Conservation (phyloP, 805 yeast genomes). For the Yamadazyma sp. region DNA sequence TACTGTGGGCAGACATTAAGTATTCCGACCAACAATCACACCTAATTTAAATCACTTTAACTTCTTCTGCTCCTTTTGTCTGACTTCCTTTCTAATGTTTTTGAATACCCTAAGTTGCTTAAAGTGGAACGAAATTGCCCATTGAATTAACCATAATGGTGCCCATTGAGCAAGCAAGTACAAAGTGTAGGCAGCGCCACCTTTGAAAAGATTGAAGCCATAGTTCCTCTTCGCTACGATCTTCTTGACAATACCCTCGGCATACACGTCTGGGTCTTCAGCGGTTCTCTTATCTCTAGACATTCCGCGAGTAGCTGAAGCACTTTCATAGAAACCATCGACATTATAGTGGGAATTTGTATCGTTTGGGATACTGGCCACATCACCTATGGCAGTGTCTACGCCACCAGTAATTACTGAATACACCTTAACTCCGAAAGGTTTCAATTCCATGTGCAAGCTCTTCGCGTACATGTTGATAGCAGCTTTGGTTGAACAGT, state of each 20-base stretch:
- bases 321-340: constrained; percentile 20
- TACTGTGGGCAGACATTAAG: too few species aligned
- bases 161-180: constrained; percentile 19
- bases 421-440: constrained; percentile 21
- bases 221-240: constrained; percentile 19
- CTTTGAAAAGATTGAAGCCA: constrained; percentile 31
- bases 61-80: background rate
- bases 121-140: constrained; percentile 22
- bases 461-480: constrained; percentile 19
- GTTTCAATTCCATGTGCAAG: constrained; percentile 18
- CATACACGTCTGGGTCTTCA: constrained; percentile 25
- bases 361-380: background rate
- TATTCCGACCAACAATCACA: too few species aligned
- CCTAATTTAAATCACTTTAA: background rate
- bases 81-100: constrained; percentile 16
- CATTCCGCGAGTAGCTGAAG: constrained; percentile 21
- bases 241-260: constrained; percentile 23
- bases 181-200: constrained; percentile 22
- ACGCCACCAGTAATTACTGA: constrained; percentile 22
- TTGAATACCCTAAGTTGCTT: constrained; percentile 25
- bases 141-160: constrained; percentile 28
- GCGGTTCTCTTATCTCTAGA: constrained; percentile 18
- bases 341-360: constrained; percentile 10
- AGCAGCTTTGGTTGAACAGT: constrained; percentile 35
- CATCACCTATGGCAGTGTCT: constrained; percentile 18